These are phyloP conservation scores for Immersiella caudata DNA, from an alignment of 495 filamentous ascomycete species.

Conservation along the genomic window DNA sequence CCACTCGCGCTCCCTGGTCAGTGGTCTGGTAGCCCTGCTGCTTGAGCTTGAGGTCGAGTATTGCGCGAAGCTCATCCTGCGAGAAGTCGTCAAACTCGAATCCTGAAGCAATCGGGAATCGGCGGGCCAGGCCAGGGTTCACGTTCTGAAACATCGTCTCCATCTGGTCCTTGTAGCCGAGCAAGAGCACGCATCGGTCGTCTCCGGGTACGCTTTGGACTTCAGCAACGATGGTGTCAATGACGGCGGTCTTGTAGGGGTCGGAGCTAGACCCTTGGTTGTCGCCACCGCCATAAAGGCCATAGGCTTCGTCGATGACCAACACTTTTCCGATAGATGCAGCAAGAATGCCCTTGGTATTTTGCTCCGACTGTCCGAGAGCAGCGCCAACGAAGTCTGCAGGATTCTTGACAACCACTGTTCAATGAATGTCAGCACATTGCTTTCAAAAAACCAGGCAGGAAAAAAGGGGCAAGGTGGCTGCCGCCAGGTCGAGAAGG, in stretches of 20 bases:
- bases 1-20: conserved; percentile 45
- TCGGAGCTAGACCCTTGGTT: conserved; percentile 42
- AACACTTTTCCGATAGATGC: conserved; percentile 70
- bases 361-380: conserved; percentile 68
- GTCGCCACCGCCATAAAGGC: conserved; percentile 43
- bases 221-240: conserved; percentile 83
- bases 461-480: not conserved
- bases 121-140: conserved; percentile 72
- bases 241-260: conserved; percentile 63
- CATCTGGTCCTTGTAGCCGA: conserved; percentile 81
- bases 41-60: conserved; percentile 62
- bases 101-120: conserved; percentile 66
- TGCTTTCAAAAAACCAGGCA: not conserved
- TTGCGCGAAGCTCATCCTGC: conserved; percentile 57
- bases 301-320: conserved; percentile 78
- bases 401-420: conserved; percentile 68
- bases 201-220: conserved; percentile 77
- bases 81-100: conserved; percentile 76
- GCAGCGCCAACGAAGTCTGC: conserved; percentile 69
- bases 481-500: not conserved
- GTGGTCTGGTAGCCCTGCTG: conserved; percentile 49
- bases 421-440: conserved; percentile 34
- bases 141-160: conserved; percentile 76
- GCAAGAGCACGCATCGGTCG: conserved; percentile 74
- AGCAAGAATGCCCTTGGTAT: conserved; percentile 71